These are phyloP conservation scores for Aspergillus asperescens DNA, from an alignment of 495 filamentous ascomycete species.

Conservation along the genomic window DNA sequence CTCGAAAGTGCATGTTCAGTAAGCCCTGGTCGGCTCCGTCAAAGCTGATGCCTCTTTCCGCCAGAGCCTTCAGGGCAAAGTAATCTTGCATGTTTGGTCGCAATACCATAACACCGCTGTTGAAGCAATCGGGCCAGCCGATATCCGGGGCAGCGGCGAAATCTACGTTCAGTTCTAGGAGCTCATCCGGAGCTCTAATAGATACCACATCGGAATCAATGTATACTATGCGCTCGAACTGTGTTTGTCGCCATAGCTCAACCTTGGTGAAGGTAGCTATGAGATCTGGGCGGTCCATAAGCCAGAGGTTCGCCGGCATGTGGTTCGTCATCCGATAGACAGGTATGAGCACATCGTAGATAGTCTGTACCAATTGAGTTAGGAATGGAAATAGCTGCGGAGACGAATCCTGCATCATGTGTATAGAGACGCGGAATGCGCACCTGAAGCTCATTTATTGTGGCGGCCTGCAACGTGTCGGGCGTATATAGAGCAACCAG, in stretches of 20 bases:
- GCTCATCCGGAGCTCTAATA: conserved; percentile 83
- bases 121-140: conserved; percentile 98
- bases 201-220: conserved; percentile 88
- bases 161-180: conserved; percentile 67
- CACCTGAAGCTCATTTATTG: conserved; percentile 76
- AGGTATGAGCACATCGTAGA: conserved; percentile 87
- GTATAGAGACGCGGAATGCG: neutral
- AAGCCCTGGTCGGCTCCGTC: conserved; percentile 97
- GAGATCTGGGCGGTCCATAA: conserved; percentile 89
- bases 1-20: conserved; percentile 87
- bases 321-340: conserved; percentile 72
- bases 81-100: conserved; percentile 85
- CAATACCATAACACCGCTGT: conserved; percentile 90
- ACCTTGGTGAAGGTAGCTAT: conserved; percentile 95
- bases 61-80: conserved; percentile 74
- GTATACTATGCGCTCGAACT: conserved; percentile 87
- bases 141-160: conserved; percentile 94
- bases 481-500: conserved; percentile 78
- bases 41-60: conserved; percentile 82
- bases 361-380: conserved; percentile 45
- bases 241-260: conserved; percentile 83
- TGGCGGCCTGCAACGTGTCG: conserved; percentile 64
- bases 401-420: neutral
- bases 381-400: conserved; percentile 16
- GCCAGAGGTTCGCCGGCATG: conserved; percentile 73